Evolutionary conservation across 192 early-diverging fungal genomes (phyloP).

Genomic region (Thamnidium elegans): DNA sequence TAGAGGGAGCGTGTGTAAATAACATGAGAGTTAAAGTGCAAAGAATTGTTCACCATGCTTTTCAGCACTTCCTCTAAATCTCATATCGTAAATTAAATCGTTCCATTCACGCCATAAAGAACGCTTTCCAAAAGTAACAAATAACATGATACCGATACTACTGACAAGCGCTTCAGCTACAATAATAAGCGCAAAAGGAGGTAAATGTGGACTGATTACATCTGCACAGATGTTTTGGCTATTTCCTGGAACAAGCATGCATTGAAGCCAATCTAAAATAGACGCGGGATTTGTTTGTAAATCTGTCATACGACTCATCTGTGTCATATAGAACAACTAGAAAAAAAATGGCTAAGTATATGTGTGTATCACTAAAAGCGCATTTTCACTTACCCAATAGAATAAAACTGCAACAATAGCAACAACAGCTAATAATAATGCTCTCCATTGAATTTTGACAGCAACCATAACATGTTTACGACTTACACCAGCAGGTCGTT

Average conservation of each 20-base stretch:
- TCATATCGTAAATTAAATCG: slow-evolving; percentile 39
- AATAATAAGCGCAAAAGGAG: slow-evolving; percentile 45
- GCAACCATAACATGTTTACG: slow-evolving; percentile 47
- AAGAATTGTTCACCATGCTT: slow-evolving; percentile 51
- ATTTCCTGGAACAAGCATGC: slow-evolving; percentile 28
- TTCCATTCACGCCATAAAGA: slow-evolving; percentile 45
- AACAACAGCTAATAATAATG: slow-evolving; percentile 42
- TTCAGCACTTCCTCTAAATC: slow-evolving; percentile 32
- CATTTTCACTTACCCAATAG: slow-evolving; percentile 40
- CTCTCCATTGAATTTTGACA: slow-evolving; percentile 56
- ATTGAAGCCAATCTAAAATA: slow-evolving; percentile 36
- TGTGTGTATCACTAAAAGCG: not conserved
- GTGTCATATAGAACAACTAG: slow-evolving; percentile 49
- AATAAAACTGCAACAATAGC: slow-evolving; percentile 41
- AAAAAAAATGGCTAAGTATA: not conserved
- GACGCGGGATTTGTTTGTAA: slow-evolving; percentile 6
- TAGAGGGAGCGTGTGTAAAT: no score
- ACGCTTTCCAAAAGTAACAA: slow-evolving; percentile 48
- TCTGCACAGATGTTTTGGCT: slow-evolving; percentile 39
- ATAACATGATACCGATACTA: slow-evolving; percentile 41
- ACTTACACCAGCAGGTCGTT: not conserved
- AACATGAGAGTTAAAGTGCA: slow-evolving; percentile 30
- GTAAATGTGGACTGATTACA: slow-evolving; percentile 32
- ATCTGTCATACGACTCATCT: slow-evolving; percentile 35
- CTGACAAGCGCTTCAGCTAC: slow-evolving; percentile 44